These are phyloP conservation scores for Syncephalastrum monosporum DNA, from an alignment of 371 early-diverging fungal species.

Conservation along the genomic window DNA sequence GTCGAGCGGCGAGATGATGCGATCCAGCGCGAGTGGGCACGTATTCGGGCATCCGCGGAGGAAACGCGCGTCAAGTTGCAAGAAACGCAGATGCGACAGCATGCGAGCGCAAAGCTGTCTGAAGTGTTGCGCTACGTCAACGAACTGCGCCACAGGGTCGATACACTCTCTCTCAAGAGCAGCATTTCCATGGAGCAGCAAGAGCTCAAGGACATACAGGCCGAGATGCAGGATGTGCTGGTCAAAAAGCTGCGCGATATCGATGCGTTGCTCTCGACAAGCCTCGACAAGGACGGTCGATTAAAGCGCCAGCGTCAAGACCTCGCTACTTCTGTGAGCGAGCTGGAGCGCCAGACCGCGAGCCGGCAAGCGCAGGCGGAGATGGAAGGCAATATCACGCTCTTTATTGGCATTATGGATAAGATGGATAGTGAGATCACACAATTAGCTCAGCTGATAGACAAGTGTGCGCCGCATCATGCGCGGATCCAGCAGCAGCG, in stretches of 20 bases:
- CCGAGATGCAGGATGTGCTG: conserved; percentile 33
- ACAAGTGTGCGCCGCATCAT: conserved; percentile 32
- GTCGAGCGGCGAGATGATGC: conserved; percentile 35
- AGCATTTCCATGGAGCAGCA: conserved; percentile 41
- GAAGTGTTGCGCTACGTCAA: conserved; percentile 44
- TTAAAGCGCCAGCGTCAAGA: conserved; percentile 35
- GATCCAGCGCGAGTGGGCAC: conserved; percentile 32
- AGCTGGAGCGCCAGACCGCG: conserved; percentile 33
- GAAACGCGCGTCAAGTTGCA: conserved; percentile 37
- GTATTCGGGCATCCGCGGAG: conserved; percentile 32
- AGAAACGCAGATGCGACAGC: conserved; percentile 33
- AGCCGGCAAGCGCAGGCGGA: conserved; percentile 38
- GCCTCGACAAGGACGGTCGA: conserved; percentile 28
- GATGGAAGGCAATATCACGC: conserved; percentile 41
- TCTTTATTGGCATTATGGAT: conserved; percentile 44
- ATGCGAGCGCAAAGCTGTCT: conserved; percentile 30
- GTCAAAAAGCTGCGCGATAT: conserved; percentile 29
- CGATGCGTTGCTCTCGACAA: conserved; percentile 23
- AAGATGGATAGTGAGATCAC: conserved; percentile 40
- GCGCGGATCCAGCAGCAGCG: conserved; percentile 33
- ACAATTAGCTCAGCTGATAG: conserved; percentile 26
- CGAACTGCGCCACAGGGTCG: conserved; percentile 39
- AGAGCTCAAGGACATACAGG: conserved; percentile 36
- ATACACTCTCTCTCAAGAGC: conserved; percentile 41
- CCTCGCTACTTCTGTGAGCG: conserved; percentile 26